phyloP scores from a whole-genome alignment of 2,329 filamentous ascomycete species.

The Calonectria henricotiae region DNA sequence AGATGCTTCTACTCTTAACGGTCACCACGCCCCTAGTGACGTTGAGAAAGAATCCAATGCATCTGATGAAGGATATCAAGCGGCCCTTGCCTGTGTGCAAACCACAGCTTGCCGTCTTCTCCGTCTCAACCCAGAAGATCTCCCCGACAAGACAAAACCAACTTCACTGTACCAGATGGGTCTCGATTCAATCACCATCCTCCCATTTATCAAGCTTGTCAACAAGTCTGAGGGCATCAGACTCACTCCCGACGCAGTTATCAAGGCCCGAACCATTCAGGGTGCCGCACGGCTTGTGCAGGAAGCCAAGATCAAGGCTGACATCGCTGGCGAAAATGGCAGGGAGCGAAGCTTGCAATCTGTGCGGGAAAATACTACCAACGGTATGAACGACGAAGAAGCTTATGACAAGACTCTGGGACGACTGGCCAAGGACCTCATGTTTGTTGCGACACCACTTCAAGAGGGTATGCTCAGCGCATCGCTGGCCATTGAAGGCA shows the following conservation, averaged over 20 bases:
- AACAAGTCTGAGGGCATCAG: constrained; percentile 6
- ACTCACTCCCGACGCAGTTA: background rate
- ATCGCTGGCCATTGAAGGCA: constrained; percentile 1
- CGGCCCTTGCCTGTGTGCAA: background rate
- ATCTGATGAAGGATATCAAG: background rate
- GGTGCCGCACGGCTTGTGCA: constrained; percentile 5
- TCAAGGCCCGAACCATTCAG: background rate
- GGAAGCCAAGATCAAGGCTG: background rate
- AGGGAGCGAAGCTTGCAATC: background rate
- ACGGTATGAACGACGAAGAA: background rate
- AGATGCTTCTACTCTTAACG: background rate
- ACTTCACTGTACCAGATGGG: constrained; percentile 15
- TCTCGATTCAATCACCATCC: background rate
- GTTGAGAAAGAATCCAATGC: too few relatives aligned
- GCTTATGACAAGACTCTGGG: background rate
- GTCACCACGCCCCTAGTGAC: background rate
- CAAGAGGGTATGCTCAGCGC: constrained; percentile 15
- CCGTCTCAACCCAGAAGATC: background rate
- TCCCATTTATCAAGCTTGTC: constrained; percentile 1
- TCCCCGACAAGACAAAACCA: background rate
- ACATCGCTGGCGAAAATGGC: background rate
- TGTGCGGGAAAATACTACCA: too few relatives aligned
- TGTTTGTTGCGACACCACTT: constrained; percentile 1
- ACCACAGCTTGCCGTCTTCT: background rate
- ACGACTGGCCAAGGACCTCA: background rate